Conservation (phyloP, 768 basidiomycete species). For the Russula virescens region DNA sequence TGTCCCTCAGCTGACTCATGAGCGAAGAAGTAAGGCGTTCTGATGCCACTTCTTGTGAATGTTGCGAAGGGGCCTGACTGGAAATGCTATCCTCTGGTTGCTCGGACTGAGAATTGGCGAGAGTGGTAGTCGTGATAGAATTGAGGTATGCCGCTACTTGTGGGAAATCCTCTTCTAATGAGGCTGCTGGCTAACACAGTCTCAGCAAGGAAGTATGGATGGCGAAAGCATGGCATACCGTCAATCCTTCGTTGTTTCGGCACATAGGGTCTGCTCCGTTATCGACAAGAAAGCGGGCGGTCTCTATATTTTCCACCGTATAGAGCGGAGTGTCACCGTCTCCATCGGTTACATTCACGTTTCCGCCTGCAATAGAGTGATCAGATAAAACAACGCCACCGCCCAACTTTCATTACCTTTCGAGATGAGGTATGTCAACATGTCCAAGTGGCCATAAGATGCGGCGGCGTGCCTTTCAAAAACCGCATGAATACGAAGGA, state of each 20-base stretch:
- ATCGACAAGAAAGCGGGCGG: slow-evolving; percentile 71
- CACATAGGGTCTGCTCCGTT: slow-evolving; percentile 63
- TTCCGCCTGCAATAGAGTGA: slow-evolving; percentile 50
- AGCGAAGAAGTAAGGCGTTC: slow-evolving; percentile 63
- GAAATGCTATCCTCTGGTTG: slow-evolving; percentile 4
- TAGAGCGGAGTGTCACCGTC: slow-evolving; percentile 93
- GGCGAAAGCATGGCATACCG: slow-evolving; percentile 44
- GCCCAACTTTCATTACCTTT: slow-evolving; percentile 40
- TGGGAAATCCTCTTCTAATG: slow-evolving; percentile 67
- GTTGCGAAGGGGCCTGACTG: slow-evolving; percentile 46
- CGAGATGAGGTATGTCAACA: slow-evolving; percentile 74
- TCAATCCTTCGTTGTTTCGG: slow-evolving; percentile 66
- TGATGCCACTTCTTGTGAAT: slow-evolving; percentile 62
- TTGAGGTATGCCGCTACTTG: slow-evolving; percentile 59
- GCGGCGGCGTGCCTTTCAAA: slow-evolving; percentile 80
- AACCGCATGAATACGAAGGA: slow-evolving; percentile 15
- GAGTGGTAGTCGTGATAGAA: slow-evolving; percentile 29
- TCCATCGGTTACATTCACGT: slow-evolving; percentile 78
- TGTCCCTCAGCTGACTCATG: slow-evolving; percentile 58
- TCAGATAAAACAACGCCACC: slow-evolving; percentile 2
- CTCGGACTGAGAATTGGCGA: slow-evolving; percentile 25
- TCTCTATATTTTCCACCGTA: slow-evolving; percentile 77
- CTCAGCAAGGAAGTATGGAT: background rate
- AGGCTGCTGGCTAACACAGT: slow-evolving; percentile 54
- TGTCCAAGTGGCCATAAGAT: slow-evolving; percentile 75